phyloP scores from a whole-genome alignment of 495 filamentous ascomycete genomes.

The Tuber brumale region DNA sequence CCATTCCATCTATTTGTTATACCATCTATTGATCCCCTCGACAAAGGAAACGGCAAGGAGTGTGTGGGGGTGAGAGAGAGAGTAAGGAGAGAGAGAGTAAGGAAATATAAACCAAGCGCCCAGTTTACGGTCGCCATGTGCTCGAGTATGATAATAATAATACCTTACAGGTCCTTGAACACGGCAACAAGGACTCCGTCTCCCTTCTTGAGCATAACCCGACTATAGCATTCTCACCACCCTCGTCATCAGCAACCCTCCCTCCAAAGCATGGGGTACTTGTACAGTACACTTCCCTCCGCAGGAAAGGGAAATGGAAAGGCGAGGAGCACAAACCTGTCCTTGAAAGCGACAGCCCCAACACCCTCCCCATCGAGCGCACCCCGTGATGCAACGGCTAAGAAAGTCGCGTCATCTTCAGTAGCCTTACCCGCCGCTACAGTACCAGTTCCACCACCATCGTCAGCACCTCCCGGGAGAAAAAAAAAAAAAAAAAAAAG shows the following conservation, averaged over 20 bases:
- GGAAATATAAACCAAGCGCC: neutral
- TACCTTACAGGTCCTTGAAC: slow-evolving; percentile 22
- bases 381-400: slow-evolving; percentile 36
- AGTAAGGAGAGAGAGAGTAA: neutral
- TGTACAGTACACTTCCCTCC: neutral
- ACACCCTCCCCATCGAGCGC: slow-evolving; percentile 41
- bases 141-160: no score
- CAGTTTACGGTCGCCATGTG: neutral
- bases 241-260: neutral
- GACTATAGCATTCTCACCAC: slow-evolving; percentile 12
- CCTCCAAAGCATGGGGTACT: neutral
- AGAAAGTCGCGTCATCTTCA: slow-evolving; percentile 42
- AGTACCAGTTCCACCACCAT: slow-evolving; percentile 3
- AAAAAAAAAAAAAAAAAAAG: no score
- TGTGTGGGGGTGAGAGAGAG: neutral
- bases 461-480: neutral
- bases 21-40: neutral
- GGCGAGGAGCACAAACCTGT: slow-evolving; percentile 22
- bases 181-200: slow-evolving; percentile 39
- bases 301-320: neutral
- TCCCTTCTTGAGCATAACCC: slow-evolving; percentile 34
- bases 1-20: neutral
- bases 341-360: slow-evolving; percentile 40
- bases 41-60: neutral
- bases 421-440: slow-evolving; percentile 40